Percentiles rank a stretch among this genome's conserved stretches.
These are phyloP conservation scores for Ochromonas danica DNA, from an alignment of 108 stramenopile genomes.

Conservation along the genomic window DNA sequence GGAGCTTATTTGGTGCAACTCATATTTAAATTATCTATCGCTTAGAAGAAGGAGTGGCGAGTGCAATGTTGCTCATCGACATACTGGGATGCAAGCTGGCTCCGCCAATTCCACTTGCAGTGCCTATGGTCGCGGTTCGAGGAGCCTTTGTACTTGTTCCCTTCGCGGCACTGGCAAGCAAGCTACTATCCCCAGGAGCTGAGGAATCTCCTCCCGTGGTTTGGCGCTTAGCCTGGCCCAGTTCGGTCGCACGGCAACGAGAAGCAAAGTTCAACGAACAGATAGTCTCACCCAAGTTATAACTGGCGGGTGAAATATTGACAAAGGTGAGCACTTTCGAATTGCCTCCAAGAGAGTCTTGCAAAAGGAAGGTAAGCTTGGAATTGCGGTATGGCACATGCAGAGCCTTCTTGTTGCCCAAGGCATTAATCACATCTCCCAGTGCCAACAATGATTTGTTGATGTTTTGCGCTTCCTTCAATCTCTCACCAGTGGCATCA, in stretches of 20 bases:
- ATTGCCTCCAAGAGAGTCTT: slow-evolving; percentile 72
- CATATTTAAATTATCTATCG: too few relatives aligned
- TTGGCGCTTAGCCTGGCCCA: slow-evolving; percentile 48
- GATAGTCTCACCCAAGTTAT: slow-evolving; percentile 73
- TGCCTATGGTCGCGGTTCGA: too few relatives aligned
- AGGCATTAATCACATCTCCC: slow-evolving; percentile 61
- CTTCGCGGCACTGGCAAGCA: too few relatives aligned
- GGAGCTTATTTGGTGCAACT: too few relatives aligned
- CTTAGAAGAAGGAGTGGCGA: too few relatives aligned
- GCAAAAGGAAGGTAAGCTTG: slow-evolving; percentile 82
- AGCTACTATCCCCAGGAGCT: too few relatives aligned
- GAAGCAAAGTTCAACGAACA: slow-evolving; percentile 78
- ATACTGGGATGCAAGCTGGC: too few relatives aligned
- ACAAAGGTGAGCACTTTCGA: slow-evolving; percentile 83
- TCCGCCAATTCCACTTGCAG: too few relatives aligned
- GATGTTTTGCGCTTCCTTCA: slow-evolving; percentile 65
- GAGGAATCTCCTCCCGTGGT: too few relatives aligned
- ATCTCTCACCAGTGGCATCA: slow-evolving; percentile 58
- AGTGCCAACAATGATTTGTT: slow-evolving; percentile 61
- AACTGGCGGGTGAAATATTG: slow-evolving; percentile 76
- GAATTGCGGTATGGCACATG: slow-evolving; percentile 89
- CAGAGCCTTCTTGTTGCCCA: slow-evolving; percentile 43
- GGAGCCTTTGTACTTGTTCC: too few relatives aligned
- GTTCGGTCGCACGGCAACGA: slow-evolving; percentile 52
- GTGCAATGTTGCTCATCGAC: too few relatives aligned